phyloP scores from a whole-genome alignment of 805 yeast species.

The Lachancea cidri region DNA sequence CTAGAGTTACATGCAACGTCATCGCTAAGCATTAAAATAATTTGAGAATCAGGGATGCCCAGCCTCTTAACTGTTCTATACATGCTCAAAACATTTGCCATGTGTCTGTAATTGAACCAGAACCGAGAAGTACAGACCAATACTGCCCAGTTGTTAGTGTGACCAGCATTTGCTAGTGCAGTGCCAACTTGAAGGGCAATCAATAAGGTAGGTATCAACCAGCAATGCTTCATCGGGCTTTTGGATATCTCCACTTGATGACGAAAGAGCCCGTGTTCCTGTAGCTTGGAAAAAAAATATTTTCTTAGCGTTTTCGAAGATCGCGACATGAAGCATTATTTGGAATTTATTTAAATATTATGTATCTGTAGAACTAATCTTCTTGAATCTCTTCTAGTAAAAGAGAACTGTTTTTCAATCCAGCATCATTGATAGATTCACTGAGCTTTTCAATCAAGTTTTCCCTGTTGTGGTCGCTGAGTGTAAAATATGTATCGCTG shows the following conservation, averaged over 20 bases:
- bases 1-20: conserved; percentile 97
- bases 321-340: no score
- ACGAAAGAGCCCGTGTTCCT: background rate
- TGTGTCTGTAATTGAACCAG: conserved; percentile 98
- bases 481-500: conserved; percentile 44
- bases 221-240: conserved; percentile 1
- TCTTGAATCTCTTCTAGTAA: conserved; percentile 48
- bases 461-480: conserved; percentile 50
- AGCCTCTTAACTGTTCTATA: conserved; percentile 92
- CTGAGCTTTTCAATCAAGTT: conserved; percentile 52
- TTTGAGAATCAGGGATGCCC: conserved; percentile 97
- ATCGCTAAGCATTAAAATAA: conserved; percentile 91
- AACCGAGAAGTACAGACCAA: conserved; percentile 92
- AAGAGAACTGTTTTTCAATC: conserved; percentile 76
- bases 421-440: conserved; percentile 62
- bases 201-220: background rate
- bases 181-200: background rate
- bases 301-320: background rate
- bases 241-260: background rate
- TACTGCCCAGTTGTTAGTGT: conserved; percentile 76
- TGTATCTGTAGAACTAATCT: background rate
- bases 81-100: conserved; percentile 92
- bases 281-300: background rate
- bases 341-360: no score
- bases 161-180: conserved; percentile 23